A percentile compares a stretch with the other conserved stretches of the same genome.
phyloP scores from a whole-genome alignment of 257 asterid species.

The Nicotiana attenuata region DNA sequence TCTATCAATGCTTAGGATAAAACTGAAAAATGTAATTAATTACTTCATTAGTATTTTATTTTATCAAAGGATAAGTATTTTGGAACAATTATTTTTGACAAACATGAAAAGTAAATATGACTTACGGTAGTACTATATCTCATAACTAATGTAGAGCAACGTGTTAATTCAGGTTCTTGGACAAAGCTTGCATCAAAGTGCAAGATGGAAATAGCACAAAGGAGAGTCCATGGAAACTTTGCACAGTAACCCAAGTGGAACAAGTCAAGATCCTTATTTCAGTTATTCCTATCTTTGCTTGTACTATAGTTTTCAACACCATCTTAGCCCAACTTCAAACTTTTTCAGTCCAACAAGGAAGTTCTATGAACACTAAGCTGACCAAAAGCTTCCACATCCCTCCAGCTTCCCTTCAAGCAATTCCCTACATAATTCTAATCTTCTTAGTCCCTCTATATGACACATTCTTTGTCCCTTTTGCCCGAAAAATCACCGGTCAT shows the following conservation, averaged over 20 bases:
- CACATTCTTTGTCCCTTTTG: slow-evolving; percentile 69
- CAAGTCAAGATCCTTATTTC: slow-evolving; percentile 68
- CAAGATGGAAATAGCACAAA: slow-evolving; percentile 26
- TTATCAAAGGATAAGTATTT: no score
- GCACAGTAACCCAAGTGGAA: slow-evolving; percentile 63
- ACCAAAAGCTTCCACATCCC: slow-evolving; percentile 64
- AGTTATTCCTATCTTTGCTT: slow-evolving; percentile 71
- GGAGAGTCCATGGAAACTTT: slow-evolving; percentile 55
- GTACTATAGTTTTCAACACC: slow-evolving; percentile 91
- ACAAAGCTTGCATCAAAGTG: slow-evolving; percentile 77
- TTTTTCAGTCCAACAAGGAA: slow-evolving; percentile 94
- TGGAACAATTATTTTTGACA: no score
- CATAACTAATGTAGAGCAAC: background rate
- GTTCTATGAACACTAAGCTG: slow-evolving; percentile 66
- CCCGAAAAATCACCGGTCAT: slow-evolving; percentile 57
- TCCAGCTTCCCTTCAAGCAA: slow-evolving; percentile 93
- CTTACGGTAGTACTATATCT: background rate
- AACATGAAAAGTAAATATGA: no score
- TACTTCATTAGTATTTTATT: no score
- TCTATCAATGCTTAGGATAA: no score
- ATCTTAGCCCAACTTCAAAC: slow-evolving; percentile 88
- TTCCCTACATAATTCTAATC: slow-evolving; percentile 78
- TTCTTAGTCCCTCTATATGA: slow-evolving; percentile 80
- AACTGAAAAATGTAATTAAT: no score
- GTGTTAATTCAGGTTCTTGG: slow-evolving; percentile 67